Evolutionary conservation across 2,329 filamentous ascomycete genomes (phyloP), one percentile per base, ranked within the genome.

Genomic region (Hypoxylon rubiginosum): DNA sequence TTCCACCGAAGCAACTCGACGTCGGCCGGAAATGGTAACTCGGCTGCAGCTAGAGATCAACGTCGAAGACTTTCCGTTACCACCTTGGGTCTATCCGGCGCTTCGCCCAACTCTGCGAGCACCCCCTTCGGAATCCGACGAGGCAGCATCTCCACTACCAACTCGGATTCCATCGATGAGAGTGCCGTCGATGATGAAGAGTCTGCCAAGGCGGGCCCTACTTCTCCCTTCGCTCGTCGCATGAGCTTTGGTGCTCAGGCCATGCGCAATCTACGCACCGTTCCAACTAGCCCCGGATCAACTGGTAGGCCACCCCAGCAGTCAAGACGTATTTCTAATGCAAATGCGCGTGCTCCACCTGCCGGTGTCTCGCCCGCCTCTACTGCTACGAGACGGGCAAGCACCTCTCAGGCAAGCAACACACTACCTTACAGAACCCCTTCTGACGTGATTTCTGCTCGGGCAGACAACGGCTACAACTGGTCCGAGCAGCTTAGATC

Each of bases 401-500:
- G 75, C 66, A 77, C 70, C 73, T 77, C 80, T 79, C 86, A 87
- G 84, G 85, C 86, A 88, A 88, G 86, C 86, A 84, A 81, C 80
- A 82, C 81, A 84, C 84, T 84, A 79, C 76, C 80, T 79, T 79
- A 82, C 73, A 82, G 82, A 89, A 82, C 84, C 80, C 79, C 83
- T 86, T 89, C 90, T 92, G 87, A 92, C 89, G 83, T 82, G 81
- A 82, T 81, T 82, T 80, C 81, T 79, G 77, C 81, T 83, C 87
- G 85, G 81, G 82, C 88, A 94, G 92, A 93, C 86, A 93, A 96
- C 86, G 93, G 92, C 80, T 97, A 97, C 87, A 97, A 97, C 82
- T 97, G 95, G 92, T 93, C 93, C 78, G 95, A 97, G 84, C 94
- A 97, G 84, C 89, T 97, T 85, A 93, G 94, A 80, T 91, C 90